phyloP scores from a whole-genome alignment of 2,329 filamentous ascomycete genomes.

The Beauveria bassiana region DNA sequence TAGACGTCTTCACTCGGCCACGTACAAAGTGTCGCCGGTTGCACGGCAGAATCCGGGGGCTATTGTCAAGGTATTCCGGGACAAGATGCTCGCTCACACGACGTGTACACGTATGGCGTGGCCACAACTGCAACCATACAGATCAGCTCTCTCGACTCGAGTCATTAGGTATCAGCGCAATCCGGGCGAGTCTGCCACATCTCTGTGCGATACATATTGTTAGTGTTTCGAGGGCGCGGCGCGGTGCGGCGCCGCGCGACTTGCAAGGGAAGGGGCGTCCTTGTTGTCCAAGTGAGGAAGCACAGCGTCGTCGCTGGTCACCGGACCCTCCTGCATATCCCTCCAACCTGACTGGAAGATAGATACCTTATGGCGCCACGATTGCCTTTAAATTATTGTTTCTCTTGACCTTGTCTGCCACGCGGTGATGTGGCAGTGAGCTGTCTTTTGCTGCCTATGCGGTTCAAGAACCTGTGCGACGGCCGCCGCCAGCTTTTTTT shows the following conservation, averaged over 20 bases:
- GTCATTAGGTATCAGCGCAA: slow-evolving; percentile 8
- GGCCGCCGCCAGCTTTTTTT: neutral
- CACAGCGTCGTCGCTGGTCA: slow-evolving; percentile 8
- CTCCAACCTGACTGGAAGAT: slow-evolving; percentile 1
- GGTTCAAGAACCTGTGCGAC: neutral
- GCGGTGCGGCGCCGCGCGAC: neutral
- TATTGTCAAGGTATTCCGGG: neutral
- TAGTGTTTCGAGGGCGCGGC: slow-evolving; percentile 7
- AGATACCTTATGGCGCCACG: slow-evolving; percentile 3
- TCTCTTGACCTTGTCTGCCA: neutral
- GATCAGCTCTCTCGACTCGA: slow-evolving; percentile 3
- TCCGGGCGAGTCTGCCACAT: neutral
- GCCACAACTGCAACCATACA: neutral
- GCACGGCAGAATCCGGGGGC: slow-evolving; percentile 3
- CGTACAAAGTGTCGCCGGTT: slow-evolving; percentile 4
- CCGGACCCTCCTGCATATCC: slow-evolving; percentile 9
- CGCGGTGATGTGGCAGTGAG: neutral
- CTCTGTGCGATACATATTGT: neutral
- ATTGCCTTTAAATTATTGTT: neutral
- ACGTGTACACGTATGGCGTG: slow-evolving; percentile 9
- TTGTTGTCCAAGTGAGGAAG: neutral
- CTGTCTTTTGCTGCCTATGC: slow-evolving; percentile 2
- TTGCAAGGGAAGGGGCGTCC: neutral
- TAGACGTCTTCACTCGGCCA: neutral
- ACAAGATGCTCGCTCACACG: slow-evolving; percentile 1